Evolutionary conservation across 2,329 filamentous ascomycete genomes (phyloP).

Genomic region (Dothistroma pini): DNA sequence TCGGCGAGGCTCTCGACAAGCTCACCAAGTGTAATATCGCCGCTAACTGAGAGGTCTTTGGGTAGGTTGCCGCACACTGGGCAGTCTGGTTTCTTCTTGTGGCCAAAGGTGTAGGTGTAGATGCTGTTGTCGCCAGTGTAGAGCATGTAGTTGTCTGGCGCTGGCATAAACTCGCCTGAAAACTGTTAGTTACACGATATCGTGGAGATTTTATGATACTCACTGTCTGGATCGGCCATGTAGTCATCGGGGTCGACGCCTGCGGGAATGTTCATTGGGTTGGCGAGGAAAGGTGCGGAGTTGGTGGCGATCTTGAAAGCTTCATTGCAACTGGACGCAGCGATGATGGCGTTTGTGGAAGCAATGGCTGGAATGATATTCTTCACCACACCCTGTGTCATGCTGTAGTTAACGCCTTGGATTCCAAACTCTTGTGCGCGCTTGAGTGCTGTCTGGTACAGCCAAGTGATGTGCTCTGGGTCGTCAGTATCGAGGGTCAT

Average conservation of each 20-base stretch:
- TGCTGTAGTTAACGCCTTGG: slow-evolving; percentile 84
- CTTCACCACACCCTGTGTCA: slow-evolving; percentile 97
- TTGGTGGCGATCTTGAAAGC: slow-evolving; percentile 89
- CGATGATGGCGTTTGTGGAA: slow-evolving; percentile 94
- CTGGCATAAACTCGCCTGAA: slow-evolving; percentile 19
- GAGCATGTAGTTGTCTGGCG: slow-evolving; percentile 87
- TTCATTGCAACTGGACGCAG: slow-evolving; percentile 93
- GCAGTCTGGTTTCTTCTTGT: slow-evolving; percentile 91
- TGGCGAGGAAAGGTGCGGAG: slow-evolving; percentile 73
- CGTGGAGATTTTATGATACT: background rate
- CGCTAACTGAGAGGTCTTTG: slow-evolving; percentile 68
- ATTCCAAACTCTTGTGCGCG: slow-evolving; percentile 89
- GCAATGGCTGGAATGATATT: slow-evolving; percentile 99
- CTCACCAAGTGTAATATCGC: slow-evolving; percentile 70
- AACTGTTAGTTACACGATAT: background rate
- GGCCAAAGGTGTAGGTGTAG: slow-evolving; percentile 96
- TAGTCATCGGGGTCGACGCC: slow-evolving; percentile 24
- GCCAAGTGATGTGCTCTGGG: slow-evolving; percentile 95
- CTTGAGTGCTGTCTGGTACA: slow-evolving; percentile 77
- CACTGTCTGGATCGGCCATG: slow-evolving; percentile 14
- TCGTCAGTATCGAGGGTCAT: slow-evolving; percentile 90
- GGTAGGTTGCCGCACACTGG: slow-evolving; percentile 87
- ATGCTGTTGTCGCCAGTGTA: slow-evolving; percentile 94
- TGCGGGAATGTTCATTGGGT: slow-evolving; percentile 51
- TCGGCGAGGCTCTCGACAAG: slow-evolving; percentile 81